Evolutionary conservation across 2,329 filamentous ascomycete genomes (phyloP).

Genomic region (Knufia fluminis): DNA sequence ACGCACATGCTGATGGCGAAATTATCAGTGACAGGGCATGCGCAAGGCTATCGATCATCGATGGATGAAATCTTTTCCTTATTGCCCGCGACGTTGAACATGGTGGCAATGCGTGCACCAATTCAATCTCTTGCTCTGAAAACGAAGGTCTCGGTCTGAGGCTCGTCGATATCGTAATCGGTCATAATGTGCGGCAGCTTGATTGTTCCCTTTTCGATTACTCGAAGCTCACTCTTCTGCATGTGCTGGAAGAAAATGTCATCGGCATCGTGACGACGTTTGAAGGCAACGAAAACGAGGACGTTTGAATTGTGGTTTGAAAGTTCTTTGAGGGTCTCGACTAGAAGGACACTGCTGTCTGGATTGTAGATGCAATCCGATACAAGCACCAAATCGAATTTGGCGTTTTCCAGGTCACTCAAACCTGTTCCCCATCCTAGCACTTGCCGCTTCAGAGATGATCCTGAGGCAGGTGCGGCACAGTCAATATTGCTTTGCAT

Average conservation of each 20-base stretch:
- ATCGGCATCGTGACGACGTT: slow-evolving; percentile 59
- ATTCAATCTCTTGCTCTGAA: neutral
- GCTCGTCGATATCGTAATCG: slow-evolving; percentile 27
- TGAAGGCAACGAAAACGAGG: slow-evolving; percentile 53
- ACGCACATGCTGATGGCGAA: neutral
- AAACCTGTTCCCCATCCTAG: slow-evolving; percentile 53
- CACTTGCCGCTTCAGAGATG: slow-evolving; percentile 39
- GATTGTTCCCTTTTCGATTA: slow-evolving; percentile 27
- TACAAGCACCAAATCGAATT: slow-evolving; percentile 53
- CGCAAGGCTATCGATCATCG: neutral
- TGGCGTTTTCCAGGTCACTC: slow-evolving; percentile 27
- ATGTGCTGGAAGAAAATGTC: slow-evolving; percentile 57
- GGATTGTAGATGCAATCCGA: slow-evolving; percentile 68
- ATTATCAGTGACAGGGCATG: neutral
- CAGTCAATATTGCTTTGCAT: slow-evolving; percentile 46
- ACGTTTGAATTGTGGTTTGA: slow-evolving; percentile 40
- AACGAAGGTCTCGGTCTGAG: slow-evolving; percentile 31
- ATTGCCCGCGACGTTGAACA: neutral
- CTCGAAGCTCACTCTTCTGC: slow-evolving; percentile 29
- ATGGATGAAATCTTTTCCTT: neutral
- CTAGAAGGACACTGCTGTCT: slow-evolving; percentile 55
- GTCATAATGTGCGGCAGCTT: slow-evolving; percentile 28
- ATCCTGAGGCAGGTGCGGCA: slow-evolving; percentile 35
- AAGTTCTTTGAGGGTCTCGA: slow-evolving; percentile 46
- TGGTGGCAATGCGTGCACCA: neutral